Conservation (phyloP, 2,329 filamentous ascomycete genomes). For the Penicillium sp. region DNA sequence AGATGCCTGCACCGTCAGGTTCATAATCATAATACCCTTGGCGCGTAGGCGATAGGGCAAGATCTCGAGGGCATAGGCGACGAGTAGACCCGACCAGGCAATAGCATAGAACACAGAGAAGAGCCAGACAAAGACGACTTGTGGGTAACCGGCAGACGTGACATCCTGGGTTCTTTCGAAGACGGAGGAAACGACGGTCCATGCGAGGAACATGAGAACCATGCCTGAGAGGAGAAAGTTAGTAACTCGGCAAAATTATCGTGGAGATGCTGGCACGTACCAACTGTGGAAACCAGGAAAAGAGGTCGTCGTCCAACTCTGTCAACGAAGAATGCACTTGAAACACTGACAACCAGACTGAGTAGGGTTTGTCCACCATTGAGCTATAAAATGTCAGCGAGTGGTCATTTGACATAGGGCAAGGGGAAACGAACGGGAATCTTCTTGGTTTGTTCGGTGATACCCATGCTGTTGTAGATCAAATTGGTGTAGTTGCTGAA, state of each 20-base stretch:
- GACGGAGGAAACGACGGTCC: conserved; percentile 51
- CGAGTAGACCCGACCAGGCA: conserved; percentile 29
- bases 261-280: conserved; percentile 11
- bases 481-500: conserved; percentile 67
- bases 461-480: conserved; percentile 63
- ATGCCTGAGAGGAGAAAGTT: conserved; percentile 10
- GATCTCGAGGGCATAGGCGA: conserved; percentile 32
- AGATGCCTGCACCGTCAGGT: conserved; percentile 55
- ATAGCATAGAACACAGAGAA: conserved; percentile 34
- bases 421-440: conserved; percentile 46
- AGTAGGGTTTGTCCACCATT: conserved; percentile 61
- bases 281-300: conserved; percentile 49
- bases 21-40: conserved; percentile 43
- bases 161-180: conserved; percentile 41
- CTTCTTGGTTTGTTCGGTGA: conserved; percentile 58
- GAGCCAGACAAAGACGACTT: conserved; percentile 27
- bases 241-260: not conserved
- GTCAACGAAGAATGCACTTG: conserved; percentile 57
- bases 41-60: conserved; percentile 41
- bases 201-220: conserved; percentile 52
- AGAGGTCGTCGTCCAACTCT: conserved; percentile 57
- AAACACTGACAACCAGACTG: conserved; percentile 58
- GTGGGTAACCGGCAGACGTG: conserved; percentile 17
- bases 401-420: not conserved
- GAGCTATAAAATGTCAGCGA: conserved; percentile 36